A percentile compares a stretch with the other conserved stretches of the same genome.
Conservation (phyloP, 768 basidiomycete species). For the Cantharellus anzutake region DNA sequence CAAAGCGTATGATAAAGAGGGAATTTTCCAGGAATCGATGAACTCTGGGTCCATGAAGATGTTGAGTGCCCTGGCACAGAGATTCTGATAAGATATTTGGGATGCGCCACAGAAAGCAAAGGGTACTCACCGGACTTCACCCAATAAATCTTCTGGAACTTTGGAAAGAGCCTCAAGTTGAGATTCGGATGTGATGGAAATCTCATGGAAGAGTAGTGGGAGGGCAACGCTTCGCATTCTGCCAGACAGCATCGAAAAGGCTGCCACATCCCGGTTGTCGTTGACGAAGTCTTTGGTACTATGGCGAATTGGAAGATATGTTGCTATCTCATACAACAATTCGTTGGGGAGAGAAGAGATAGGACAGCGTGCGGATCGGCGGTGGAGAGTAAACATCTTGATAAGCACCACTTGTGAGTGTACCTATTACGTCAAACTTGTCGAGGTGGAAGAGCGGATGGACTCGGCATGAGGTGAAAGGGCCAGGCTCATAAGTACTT, state of each 20-base stretch:
- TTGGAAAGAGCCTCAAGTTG: neutral
- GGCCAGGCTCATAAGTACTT: no score
- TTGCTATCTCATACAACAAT: neutral
- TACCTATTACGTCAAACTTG: no score
- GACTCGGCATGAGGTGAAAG: no score
- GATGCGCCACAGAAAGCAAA: neutral
- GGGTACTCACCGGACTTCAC: neutral
- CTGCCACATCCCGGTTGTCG: neutral
- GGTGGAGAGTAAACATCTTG: no score
- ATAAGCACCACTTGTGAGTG: no score
- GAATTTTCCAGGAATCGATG: neutral
- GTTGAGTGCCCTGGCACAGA: neutral
- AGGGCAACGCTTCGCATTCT: neutral
- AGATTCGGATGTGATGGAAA: neutral
- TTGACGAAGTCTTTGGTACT: slow-evolving; percentile 1
- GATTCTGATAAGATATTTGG: neutral
- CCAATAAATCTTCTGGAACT: neutral
- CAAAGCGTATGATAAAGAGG: neutral
- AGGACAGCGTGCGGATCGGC: no score
- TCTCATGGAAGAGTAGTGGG: neutral
- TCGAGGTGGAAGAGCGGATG: no score
- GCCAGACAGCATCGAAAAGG: neutral
- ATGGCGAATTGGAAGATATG: neutral
- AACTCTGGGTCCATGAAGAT: neutral
- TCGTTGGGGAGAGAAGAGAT: neutral